Percentiles rank a stretch among this genome's conserved stretches.
Evolutionary conservation across 2,329 filamentous ascomycete genomes (phyloP).

Genomic region (Penicillium vulpinum): DNA sequence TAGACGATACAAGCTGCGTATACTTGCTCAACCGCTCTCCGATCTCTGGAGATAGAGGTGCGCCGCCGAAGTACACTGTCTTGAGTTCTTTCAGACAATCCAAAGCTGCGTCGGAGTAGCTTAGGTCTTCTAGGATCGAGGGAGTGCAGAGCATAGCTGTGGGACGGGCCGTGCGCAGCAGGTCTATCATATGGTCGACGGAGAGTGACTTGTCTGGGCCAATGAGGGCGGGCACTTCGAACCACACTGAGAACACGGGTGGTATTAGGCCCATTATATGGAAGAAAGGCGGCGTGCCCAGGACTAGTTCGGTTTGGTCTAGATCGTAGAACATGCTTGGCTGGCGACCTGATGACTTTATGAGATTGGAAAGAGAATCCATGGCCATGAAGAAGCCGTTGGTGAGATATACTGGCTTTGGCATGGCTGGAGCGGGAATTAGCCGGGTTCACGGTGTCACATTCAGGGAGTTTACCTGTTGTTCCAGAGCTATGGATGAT

Average conservation of each 20-base stretch:
- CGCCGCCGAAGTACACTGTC: conserved; percentile 21
- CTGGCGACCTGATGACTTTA: conserved; percentile 18
- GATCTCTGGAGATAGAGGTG: conserved; percentile 17
- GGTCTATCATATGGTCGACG: conserved; percentile 20
- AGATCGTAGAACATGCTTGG: conserved; percentile 10
- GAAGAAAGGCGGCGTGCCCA: conserved; percentile 28
- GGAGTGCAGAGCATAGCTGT: conserved; percentile 24
- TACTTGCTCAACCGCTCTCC: conserved; percentile 19
- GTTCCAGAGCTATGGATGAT: conserved; percentile 43
- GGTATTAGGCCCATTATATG: conserved; percentile 30
- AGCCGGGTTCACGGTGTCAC: conserved; percentile 15
- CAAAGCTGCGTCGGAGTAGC: conserved; percentile 18
- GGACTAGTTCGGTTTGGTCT: conserved; percentile 12
- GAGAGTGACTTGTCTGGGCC: conserved; percentile 30
- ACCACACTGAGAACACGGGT: conserved; percentile 20
- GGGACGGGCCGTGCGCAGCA: conserved; percentile 20
- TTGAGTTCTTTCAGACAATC: conserved; percentile 10
- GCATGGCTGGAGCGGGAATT: conserved; percentile 21
- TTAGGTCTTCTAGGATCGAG: conserved; percentile 30
- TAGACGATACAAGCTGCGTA: conserved; percentile 13
- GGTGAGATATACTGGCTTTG: conserved; percentile 33
- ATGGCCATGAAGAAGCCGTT: conserved; percentile 27
- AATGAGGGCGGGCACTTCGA: conserved; percentile 19
- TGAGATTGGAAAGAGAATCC: conserved; percentile 8
- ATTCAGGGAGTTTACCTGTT: conserved; percentile 33